Evolutionary conservation across 2,329 filamentous ascomycete species (phyloP).

Genomic region (Penicillium sp.): DNA sequence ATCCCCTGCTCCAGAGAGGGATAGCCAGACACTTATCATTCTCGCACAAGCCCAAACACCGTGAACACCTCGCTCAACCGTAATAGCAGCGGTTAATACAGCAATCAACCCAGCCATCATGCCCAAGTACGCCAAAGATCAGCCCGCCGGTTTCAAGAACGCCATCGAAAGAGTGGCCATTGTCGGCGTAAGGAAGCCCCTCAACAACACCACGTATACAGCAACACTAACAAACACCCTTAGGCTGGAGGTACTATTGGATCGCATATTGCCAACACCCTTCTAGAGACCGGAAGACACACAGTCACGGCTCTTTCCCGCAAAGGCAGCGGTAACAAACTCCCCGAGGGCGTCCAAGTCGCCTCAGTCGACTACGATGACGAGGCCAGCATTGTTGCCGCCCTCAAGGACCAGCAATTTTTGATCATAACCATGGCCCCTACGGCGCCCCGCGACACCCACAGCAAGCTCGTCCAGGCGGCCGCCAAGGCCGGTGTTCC

Average conservation of each 20-base stretch:
- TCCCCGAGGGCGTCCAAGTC: constrained; percentile 48
- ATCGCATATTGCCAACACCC: constrained; percentile 27
- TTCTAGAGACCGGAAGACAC: constrained; percentile 51
- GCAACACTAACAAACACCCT: constrained; percentile 10
- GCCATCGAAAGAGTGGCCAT: constrained; percentile 40
- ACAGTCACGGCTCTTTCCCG: constrained; percentile 54
- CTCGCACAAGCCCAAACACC: constrained; percentile 3
- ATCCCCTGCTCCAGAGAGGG: constrained; percentile 8
- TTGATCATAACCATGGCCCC: constrained; percentile 55
- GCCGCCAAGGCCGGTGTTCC: constrained; percentile 55
- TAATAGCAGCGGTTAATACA: constrained; percentile 8
- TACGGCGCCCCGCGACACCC: constrained; percentile 46
- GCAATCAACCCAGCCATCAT: constrained; percentile 16
- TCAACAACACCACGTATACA: constrained; percentile 2
- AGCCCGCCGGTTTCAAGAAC: constrained; percentile 29
- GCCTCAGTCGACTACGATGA: constrained; percentile 51
- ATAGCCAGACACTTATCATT: constrained; percentile 9
- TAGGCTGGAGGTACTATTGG: constrained; percentile 40
- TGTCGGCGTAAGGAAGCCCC: constrained; percentile 34
- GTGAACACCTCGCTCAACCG: constrained; percentile 4
- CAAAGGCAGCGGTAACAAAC: constrained; percentile 37
- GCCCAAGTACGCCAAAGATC: constrained; percentile 25
- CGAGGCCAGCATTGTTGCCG: constrained; percentile 46
- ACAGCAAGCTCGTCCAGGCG: constrained; percentile 53
- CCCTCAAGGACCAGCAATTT: constrained; percentile 55